A percentile compares a stretch with the other conserved stretches of the same genome.
These are phyloP conservation scores for Boeremia lycopersici DNA, from an alignment of 2,329 filamentous ascomycete genomes.

Conservation along the genomic window DNA sequence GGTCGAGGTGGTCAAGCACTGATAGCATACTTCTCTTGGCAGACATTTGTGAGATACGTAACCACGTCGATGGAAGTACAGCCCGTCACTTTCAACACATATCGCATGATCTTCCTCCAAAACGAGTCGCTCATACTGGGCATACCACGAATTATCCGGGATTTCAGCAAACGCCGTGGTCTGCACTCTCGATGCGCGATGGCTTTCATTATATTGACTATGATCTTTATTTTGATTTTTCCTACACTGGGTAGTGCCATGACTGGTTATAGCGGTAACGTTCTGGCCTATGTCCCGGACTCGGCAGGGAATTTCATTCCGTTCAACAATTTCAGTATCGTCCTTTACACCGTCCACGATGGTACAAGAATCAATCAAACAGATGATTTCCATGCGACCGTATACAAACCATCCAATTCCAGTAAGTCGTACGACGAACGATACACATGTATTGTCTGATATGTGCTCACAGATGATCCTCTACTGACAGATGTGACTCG, in stretches of 20 bases:
- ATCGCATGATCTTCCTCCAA: slow-evolving; percentile 21
- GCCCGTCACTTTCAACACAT: slow-evolving; percentile 23
- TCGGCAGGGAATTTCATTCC: slow-evolving; percentile 6
- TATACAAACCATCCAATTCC: background rate
- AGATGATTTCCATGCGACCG: slow-evolving; percentile 1
- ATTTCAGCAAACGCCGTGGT: slow-evolving; percentile 5
- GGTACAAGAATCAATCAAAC: slow-evolving; percentile 14
- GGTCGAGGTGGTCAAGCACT: slow-evolving; percentile 28
- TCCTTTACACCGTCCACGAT: slow-evolving; percentile 19
- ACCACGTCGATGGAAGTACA: slow-evolving; percentile 24
- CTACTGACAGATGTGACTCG: background rate
- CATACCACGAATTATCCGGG: slow-evolving; percentile 2
- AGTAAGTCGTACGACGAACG: background rate
- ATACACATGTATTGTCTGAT: background rate
- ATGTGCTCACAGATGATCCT: background rate
- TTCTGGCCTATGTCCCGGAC: slow-evolving; percentile 9
- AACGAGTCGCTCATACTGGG: slow-evolving; percentile 9
- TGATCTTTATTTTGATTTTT: slow-evolving; percentile 20
- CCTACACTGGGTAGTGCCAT: slow-evolving; percentile 24
- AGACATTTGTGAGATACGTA: slow-evolving; percentile 21
- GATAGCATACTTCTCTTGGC: slow-evolving; percentile 21
- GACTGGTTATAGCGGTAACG: slow-evolving; percentile 23
- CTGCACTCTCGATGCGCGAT: slow-evolving; percentile 20
- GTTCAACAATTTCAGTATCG: slow-evolving; percentile 5
- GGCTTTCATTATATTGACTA: slow-evolving; percentile 20